These are phyloP conservation scores for Flaveria trinervia DNA, from an alignment of 129 eudicot genomes.

Conservation along the genomic window DNA sequence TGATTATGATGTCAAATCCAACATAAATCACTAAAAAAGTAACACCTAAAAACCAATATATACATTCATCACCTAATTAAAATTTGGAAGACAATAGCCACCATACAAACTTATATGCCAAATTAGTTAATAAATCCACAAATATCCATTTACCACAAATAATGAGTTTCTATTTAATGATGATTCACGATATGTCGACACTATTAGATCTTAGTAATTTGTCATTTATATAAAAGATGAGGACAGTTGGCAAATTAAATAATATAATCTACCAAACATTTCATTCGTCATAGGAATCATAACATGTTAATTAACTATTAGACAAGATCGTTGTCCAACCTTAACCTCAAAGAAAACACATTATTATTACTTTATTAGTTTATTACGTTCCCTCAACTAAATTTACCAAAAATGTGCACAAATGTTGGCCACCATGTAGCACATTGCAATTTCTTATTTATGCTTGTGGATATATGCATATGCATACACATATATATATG, in stretches of 20 bases:
- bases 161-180: slow-evolving; percentile 1
- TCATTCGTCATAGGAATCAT: slow-evolving; percentile 32
- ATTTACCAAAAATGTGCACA: slow-evolving; percentile 32
- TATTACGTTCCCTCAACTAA: background rate
- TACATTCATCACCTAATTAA: background rate
- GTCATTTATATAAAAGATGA: slow-evolving; percentile 26
- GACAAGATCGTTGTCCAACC: slow-evolving; percentile 20
- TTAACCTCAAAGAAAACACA: background rate
- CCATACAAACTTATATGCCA: background rate
- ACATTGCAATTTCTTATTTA: slow-evolving; percentile 6
- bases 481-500: background rate
- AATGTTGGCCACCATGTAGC: slow-evolving; percentile 31
- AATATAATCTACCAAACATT: slow-evolving; percentile 21
- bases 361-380: background rate
- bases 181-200: slow-evolving; percentile 22
- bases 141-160: background rate
- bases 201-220: slow-evolving; percentile 9
- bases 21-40: background rate
- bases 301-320: background rate
- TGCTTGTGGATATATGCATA: slow-evolving; percentile 13
- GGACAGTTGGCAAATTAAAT: slow-evolving; percentile 9
- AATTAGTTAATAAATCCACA: background rate
- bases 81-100: background rate
- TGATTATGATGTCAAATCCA: slow-evolving; percentile 5
- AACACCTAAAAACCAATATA: background rate